Base-by-base conservation (phyloP, 2,329 filamentous ascomycete genomes). In the Paramyrothecium roridum region DNA sequence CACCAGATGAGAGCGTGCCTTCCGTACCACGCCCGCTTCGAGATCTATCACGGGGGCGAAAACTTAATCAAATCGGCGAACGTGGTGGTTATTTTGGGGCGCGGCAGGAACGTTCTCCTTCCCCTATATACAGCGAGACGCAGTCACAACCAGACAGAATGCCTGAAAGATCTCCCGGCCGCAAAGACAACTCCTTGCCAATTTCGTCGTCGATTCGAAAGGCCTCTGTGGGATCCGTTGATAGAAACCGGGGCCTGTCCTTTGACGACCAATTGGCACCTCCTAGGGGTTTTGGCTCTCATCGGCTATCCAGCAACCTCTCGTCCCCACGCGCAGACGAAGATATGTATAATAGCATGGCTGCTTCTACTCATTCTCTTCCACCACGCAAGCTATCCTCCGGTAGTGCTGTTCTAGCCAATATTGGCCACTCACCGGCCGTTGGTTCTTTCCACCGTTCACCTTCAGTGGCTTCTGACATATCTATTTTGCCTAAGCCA, bases 381-480 rank as follows among this genome's bases (percentile, higher is more conserved):
- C 81, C 85, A 26, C 77, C 83, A n/a, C 84, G 92, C 47, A 95
- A 95, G 67, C 76, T 92, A 51, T 96, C 93, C 1, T 83, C 84
- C 17, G 87, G 88, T 61, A 93, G 80, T 56, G 76, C 77, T 52
- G 74, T 78, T 17, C 73, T 80, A 26, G 77, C 69, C 8, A 70
- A 66, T n/a, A 65, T 70, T 26, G 63, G 60, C 65, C 69, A 49
- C 77, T 88, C 89, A 22, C 87, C 88, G 2, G 81, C 79, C 52
- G 72, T 82, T 56, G 79, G 82, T 17, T 79, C 84, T 26, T 83
- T 87, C 63, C 83, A 86, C 56, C 83, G 92, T 65, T 96, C 93
- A 1, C 91, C 92, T 2, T 98, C 95, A 0, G 81, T 91, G 40
- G 87, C 86, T 58, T 98, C 93, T 1, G 91, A 96, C 58, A 83